Evolutionary conservation across 331 rosid species (phyloP).

Genomic region (Phaseolus coccineus): DNA sequence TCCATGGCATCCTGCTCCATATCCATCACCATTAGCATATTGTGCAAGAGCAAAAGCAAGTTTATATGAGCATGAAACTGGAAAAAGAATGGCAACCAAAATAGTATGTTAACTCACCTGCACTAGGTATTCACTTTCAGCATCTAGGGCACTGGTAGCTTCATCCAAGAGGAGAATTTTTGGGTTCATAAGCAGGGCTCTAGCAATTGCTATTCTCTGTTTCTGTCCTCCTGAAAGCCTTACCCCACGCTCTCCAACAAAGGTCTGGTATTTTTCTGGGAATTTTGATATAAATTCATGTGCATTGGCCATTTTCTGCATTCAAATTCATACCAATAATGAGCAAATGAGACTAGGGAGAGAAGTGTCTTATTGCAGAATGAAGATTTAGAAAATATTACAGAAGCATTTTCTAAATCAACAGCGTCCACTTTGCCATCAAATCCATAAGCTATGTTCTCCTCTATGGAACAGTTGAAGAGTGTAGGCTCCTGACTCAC

Average conservation of each 20-base stretch:
- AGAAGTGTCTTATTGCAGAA: background rate
- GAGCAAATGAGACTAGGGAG: conserved; percentile 28
- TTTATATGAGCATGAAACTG: conserved; percentile 23
- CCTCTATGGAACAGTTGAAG: conserved; percentile 85
- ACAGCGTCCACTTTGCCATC: conserved; percentile 61
- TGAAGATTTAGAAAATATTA: conserved; percentile 48
- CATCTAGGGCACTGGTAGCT: conserved; percentile 95
- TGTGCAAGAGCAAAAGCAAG: background rate
- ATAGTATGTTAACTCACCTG: conserved; percentile 53
- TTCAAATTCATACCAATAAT: conserved; percentile 35
- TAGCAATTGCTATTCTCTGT: conserved; percentile 88
- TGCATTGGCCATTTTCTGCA: conserved; percentile 91
- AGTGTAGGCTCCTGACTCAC: conserved; percentile 87
- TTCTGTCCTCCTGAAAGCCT: conserved; percentile 90
- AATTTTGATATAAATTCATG: conserved; percentile 77
- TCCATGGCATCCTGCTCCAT: conserved; percentile 88
- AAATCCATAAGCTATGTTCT: conserved; percentile 82
- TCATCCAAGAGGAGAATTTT: conserved; percentile 81
- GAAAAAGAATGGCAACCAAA: background rate
- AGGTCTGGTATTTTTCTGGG: conserved; percentile 76
- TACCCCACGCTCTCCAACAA: conserved; percentile 82
- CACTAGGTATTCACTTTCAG: conserved; percentile 85
- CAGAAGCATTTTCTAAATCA: conserved; percentile 71
- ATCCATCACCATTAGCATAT: conserved; percentile 28
- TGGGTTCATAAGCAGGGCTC: conserved; percentile 84